Conservation (phyloP, 371 early-diverging fungal species). For the Nosema muscidifuracis region DNA sequence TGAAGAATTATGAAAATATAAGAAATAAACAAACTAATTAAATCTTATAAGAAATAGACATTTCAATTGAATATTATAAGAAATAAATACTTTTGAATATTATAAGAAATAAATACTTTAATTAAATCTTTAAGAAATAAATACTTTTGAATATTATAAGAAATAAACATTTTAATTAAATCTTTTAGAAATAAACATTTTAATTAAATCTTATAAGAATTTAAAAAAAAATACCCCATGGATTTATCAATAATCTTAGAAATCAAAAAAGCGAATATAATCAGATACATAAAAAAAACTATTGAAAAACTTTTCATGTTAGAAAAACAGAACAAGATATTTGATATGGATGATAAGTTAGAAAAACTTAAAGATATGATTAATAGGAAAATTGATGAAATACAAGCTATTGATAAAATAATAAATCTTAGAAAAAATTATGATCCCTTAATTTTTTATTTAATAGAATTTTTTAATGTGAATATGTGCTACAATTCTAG, state of each 20-base stretch:
- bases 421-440: not conserved
- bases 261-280: conserved; percentile 10
- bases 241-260: conserved; percentile 16
- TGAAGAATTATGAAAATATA: not conserved
- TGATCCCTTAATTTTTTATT: not conserved
- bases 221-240: too few species aligned
- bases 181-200: too few species aligned
- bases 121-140: too few species aligned
- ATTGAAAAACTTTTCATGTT: conserved; percentile 27
- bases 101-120: too few species aligned
- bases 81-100: too few species aligned
- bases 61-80: too few species aligned
- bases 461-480: conserved; percentile 29
- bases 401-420: not conserved
- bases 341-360: conserved; percentile 17
- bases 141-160: too few species aligned
- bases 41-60: too few species aligned
- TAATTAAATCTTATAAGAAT: too few species aligned
- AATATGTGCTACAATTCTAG: conserved; percentile 9
- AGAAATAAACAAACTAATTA: too few species aligned
- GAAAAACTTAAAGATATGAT: conserved; percentile 21
- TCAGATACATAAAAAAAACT: conserved; percentile 5
- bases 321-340: conserved; percentile 11
- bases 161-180: too few species aligned
- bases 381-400: conserved; percentile 6